Percentiles rank a stretch among this genome's conserved stretches.
These are phyloP conservation scores for Stachybotrys echinatus DNA, from an alignment of 2,329 filamentous ascomycete genomes.

Conservation along the genomic window DNA sequence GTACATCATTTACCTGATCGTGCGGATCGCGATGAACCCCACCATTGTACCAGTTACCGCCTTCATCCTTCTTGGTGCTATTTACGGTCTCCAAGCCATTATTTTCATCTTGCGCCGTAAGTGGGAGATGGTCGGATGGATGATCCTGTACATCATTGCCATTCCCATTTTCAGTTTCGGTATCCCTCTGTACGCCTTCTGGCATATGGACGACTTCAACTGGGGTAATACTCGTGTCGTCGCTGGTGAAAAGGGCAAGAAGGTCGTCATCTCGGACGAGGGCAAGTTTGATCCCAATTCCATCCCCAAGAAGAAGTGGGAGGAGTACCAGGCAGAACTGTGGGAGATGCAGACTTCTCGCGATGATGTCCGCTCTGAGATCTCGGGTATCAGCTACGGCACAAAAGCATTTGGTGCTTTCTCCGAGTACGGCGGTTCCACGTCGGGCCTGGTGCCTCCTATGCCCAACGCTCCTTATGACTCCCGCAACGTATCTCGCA, in stretches of 20 bases:
- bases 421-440: slow-evolving; percentile 67
- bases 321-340: slow-evolving; percentile 95
- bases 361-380: slow-evolving; percentile 75
- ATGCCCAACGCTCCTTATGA: slow-evolving; percentile 49
- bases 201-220: slow-evolving; percentile 99
- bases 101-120: slow-evolving; percentile 96
- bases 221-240: slow-evolving; percentile 99
- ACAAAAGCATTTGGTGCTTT: slow-evolving; percentile 67
- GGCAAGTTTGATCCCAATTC: slow-evolving; percentile 92
- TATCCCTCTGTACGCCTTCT: slow-evolving; percentile 91
- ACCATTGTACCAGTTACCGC: slow-evolving; percentile 73
- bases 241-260: slow-evolving; percentile 86
- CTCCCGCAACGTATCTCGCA: slow-evolving; percentile 51
- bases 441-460: slow-evolving; percentile 37
- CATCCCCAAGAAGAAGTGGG: slow-evolving; percentile 98
- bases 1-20: slow-evolving; percentile 87
- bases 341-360: slow-evolving; percentile 91
- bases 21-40: slow-evolving; percentile 57
- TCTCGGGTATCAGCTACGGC: slow-evolving; percentile 91
- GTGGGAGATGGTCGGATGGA: slow-evolving; percentile 99
- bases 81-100: slow-evolving; percentile 93
- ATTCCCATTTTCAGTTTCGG: slow-evolving; percentile 89
- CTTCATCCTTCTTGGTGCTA: slow-evolving; percentile 87
- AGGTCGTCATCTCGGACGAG: slow-evolving; percentile 91
- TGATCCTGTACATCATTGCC: slow-evolving; percentile 90